A percentile compares a stretch with the other conserved stretches of the same genome.
Evolutionary conservation across 108 stramenopile genomes (phyloP).

Genomic region (Discostella pseudostelligera): DNA sequence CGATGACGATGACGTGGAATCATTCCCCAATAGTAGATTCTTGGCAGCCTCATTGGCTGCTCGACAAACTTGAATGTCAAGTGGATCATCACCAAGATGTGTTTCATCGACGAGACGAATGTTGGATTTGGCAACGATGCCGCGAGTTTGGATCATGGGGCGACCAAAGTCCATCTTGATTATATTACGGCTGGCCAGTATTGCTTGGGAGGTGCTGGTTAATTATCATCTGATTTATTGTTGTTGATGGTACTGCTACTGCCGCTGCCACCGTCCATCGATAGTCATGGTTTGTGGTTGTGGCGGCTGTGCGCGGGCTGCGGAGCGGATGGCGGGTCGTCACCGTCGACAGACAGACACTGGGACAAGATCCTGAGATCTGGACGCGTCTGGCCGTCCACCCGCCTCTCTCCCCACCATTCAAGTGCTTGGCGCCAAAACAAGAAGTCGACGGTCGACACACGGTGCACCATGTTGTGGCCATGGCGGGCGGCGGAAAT

Average conservation of each 20-base stretch:
- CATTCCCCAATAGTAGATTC: slow-evolving; percentile 64
- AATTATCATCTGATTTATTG: too few species aligned
- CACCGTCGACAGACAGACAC: too few species aligned
- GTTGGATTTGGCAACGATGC: slow-evolving; percentile 42
- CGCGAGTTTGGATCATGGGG: slow-evolving; percentile 30
- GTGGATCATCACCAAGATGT: slow-evolving; percentile 31
- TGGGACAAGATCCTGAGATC: too few species aligned
- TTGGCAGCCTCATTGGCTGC: slow-evolving; percentile 74
- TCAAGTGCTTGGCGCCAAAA: too few species aligned
- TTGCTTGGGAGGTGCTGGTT: too few species aligned
- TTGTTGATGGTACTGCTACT: too few species aligned
- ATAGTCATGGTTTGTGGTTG: neutral
- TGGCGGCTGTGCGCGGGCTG: neutral
- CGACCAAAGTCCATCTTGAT: slow-evolving; percentile 52
- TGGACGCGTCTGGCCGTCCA: neutral
- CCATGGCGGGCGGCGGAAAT: too few species aligned
- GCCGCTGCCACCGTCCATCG: too few species aligned
- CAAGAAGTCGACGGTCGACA: too few species aligned
- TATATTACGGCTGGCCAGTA: too few species aligned
- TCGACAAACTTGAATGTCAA: slow-evolving; percentile 30
- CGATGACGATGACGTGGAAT: slow-evolving; percentile 12
- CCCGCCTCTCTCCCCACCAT: neutral
- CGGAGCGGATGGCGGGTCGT: too few species aligned
- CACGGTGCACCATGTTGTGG: too few species aligned
- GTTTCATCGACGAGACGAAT: slow-evolving; percentile 36